Base-by-base conservation (phyloP, 257 asterid genomes). In the Gynochthodes officinalis region DNA sequence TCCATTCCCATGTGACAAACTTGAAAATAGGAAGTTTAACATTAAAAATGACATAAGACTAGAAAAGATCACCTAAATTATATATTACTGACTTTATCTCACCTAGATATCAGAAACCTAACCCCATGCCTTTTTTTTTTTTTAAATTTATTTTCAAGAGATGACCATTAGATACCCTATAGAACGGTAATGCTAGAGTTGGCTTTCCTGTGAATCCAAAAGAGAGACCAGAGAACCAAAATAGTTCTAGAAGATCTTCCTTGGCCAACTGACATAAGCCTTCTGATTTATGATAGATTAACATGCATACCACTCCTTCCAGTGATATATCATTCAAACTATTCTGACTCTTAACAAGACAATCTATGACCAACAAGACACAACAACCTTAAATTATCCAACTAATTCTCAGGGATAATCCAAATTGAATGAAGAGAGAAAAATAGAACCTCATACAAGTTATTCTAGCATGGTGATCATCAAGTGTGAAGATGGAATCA, bases 381-480 rank as follows among this genome's bases (percentile, higher is more conserved):
- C 13, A 25, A 48, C 35, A 21, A 64, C 32, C 30, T 21, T 53
- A 7, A 12, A 40, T 64, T 23, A 64, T 64, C 28, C 35, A 64
- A 40, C 33, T 21, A 64, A 39, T 23, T 19, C 52, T 39, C 42
- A 23, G 16, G 39, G 42, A 67, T 46, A 43, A 11, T 0, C 16
- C 11, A 66, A 65, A 23, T 7, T 14, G 3, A 9, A n/a, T 25
- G 71, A 67, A 37, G 18, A 49, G 61, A 71, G 62, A 78, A 68
- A 28, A 48, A 52, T 71, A 71, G 33, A 40, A 92, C 96, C 97
- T 88, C 88, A 82, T 84, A 77, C 87, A 92, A 65, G 93, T 86
- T 71, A 92, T 76, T 84, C 87, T 88, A 69, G 96, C 88, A 16
- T 77, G 83, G 82, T 92, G 97, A 82, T 73, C 83, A 58, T 80